Evolutionary conservation across 805 yeast species (phyloP).

Genomic region (Candida maris): DNA sequence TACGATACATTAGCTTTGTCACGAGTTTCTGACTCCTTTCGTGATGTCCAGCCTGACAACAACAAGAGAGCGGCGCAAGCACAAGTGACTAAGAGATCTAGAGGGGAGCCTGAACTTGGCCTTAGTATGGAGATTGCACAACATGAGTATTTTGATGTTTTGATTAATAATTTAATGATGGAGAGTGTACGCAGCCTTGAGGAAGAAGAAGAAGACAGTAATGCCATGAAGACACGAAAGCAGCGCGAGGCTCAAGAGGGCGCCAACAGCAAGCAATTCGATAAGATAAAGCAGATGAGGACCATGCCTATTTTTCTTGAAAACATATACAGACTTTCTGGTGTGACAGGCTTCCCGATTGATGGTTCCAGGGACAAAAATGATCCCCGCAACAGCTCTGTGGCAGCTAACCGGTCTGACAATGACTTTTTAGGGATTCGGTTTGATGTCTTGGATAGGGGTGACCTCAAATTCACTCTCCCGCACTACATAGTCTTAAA

Average conservation of each 20-base stretch:
- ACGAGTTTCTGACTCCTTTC: too few species aligned
- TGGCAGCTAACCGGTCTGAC: too few species aligned
- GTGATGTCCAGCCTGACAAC: too few species aligned
- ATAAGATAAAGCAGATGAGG: constrained; percentile 14
- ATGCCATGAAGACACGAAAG: constrained; percentile 5
- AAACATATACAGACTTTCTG: constrained; percentile 45
- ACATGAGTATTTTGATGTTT: constrained; percentile 29
- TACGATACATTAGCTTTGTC: too few species aligned
- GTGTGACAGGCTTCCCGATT: constrained; percentile 50
- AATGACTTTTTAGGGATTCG: constrained; percentile 43
- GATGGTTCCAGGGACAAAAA: constrained; percentile 18
- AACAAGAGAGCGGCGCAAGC: too few species aligned
- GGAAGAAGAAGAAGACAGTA: constrained; percentile 5
- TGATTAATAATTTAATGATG: constrained; percentile 23
- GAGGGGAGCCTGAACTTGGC: constrained; percentile 11
- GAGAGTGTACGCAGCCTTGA: constrained; percentile 18
- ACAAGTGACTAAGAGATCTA: background rate
- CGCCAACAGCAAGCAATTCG: constrained; percentile 6
- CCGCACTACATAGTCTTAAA: constrained; percentile 50
- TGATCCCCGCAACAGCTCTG: constrained; percentile 24
- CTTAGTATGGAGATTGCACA: constrained; percentile 14
- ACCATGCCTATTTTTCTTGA: constrained; percentile 39
- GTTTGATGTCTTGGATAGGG: constrained; percentile 40
- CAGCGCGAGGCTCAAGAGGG: constrained; percentile 3
- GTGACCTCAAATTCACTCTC: constrained; percentile 27